Evolutionary conservation across 768 basidiomycete genomes (phyloP), one percentile per base, ranked within the genome.

Genomic region (Russula vinacea): DNA sequence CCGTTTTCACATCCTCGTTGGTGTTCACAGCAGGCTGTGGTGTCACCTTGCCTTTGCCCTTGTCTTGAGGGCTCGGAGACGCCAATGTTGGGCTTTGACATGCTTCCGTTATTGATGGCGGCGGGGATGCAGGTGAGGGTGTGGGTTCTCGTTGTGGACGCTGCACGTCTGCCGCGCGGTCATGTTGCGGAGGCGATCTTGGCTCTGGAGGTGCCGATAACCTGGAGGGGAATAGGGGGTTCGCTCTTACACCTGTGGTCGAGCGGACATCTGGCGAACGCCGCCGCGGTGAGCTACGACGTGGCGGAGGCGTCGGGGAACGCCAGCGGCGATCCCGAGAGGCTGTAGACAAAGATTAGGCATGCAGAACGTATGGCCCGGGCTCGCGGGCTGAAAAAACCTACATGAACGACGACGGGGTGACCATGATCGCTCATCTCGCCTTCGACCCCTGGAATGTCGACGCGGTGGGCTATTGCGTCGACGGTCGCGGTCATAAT

Each of bases 331-430:
- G 64, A 56, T 52, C 64, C 32, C 64, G 54, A 9, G 64, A 65
- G 32, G 42, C 64, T 65, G 24, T 17, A 51, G 14, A 19, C 24
- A 42, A 29, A 47, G 35, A 49, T 61, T 37, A 19, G 14, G 37
- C 11, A 10, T 26, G 33, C 1, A 44, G 29, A 60, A 44, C n/a
- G 49, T 40, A 44, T 51, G 47, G 24, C 11, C 26, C 39, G n/a
- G 37, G 19, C 2, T n/a, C n/a, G n/a, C n/a, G n/a, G n/a, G n/a
- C n/a, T n/a, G n/a, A n/a, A n/a, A 42, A 26, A 55, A 35, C 60
- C 44, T 56, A 65, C 64, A 19, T 52, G 64, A 65, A 65, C 59
- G 64, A 45, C 64, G 64, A 24, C 64, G 64, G n/a, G 64, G 64
- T 61, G 64, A 65, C 59, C 64, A 47, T 29, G 64, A 65, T 40